Percentiles rank a stretch among this genome's conserved stretches.
phyloP scores from a whole-genome alignment of 352 stramenopile genomes.

The Phytophthora crassamura region DNA sequence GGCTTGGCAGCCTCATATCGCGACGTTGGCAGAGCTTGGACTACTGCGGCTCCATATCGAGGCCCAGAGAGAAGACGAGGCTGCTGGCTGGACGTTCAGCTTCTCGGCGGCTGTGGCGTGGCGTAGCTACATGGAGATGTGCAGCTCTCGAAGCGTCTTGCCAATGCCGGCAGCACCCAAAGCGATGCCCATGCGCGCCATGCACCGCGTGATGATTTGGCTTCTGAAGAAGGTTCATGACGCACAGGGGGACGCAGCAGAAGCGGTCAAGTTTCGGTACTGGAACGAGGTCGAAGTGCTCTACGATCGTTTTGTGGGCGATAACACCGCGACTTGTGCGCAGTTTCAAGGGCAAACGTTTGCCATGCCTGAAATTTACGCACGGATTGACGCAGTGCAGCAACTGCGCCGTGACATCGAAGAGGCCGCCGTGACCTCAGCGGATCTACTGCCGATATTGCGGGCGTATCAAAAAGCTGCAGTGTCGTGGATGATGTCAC shows the following conservation, averaged over 20 bases:
- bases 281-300: conserved; percentile 61
- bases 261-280: conserved; percentile 45
- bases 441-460: conserved; percentile 83
- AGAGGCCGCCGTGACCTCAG: conserved; percentile 1
- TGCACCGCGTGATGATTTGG: conserved; percentile 71
- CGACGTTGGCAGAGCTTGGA: conserved; percentile 31
- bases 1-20: conserved; percentile 19
- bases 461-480: conserved; percentile 97
- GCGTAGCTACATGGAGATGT: conserved; percentile 34
- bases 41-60: conserved; percentile 52
- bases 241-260: neutral
- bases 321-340: conserved; percentile 4
- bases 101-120: conserved; percentile 51
- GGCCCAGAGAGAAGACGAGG: conserved; percentile 1
- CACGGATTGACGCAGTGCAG: conserved; percentile 45
- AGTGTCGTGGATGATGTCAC: conserved; percentile 92
- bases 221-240: conserved; percentile 40
- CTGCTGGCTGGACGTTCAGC: conserved; percentile 21
- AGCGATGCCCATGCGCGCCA: conserved; percentile 17
- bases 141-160: neutral
- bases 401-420: conserved; percentile 44
- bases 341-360: conserved; percentile 36
- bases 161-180: conserved; percentile 18
- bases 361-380: conserved; percentile 68
- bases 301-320: conserved; percentile 38